phyloP scores from a whole-genome alignment of 2,329 filamentous ascomycete genomes.

The Penicillium olsonii region DNA sequence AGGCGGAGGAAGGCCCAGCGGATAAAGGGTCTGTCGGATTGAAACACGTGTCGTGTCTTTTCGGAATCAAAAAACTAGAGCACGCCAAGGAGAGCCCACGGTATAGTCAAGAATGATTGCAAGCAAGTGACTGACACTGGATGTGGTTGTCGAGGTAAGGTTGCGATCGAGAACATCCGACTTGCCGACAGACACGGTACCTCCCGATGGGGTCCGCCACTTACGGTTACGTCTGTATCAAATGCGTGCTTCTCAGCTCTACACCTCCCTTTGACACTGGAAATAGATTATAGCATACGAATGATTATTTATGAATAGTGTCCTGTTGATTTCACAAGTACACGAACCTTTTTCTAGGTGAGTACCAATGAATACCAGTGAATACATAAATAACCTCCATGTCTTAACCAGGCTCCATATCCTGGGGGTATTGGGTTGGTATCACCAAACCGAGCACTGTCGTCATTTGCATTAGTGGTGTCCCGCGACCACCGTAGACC shows the following conservation, averaged over 20 bases:
- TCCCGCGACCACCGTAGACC: slow-evolving; percentile 9
- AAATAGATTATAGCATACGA: too few relatives aligned
- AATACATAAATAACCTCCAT: background rate
- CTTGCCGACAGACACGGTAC: slow-evolving; percentile 23
- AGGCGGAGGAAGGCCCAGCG: background rate
- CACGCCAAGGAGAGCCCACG: background rate
- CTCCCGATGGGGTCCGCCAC: slow-evolving; percentile 20
- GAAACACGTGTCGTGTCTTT: background rate
- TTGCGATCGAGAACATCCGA: slow-evolving; percentile 21
- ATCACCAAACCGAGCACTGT: slow-evolving; percentile 1
- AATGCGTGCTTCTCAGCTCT: background rate
- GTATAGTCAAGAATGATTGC: too few relatives aligned
- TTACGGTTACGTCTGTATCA: slow-evolving; percentile 3
- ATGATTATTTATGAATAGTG: too few relatives aligned
- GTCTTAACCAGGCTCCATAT: background rate
- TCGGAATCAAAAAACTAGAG: background rate
- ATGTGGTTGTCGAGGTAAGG: background rate
- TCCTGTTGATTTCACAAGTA: too few relatives aligned
- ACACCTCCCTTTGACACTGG: too few relatives aligned
- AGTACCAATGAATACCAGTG: background rate
- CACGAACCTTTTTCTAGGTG: too few relatives aligned
- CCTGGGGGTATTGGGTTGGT: background rate
- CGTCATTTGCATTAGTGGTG: slow-evolving; percentile 14
- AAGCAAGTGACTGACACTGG: background rate
- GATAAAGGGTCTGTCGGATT: background rate